Conservation (phyloP, 352 stramenopile species). For the Pythium dissimile region DNA sequence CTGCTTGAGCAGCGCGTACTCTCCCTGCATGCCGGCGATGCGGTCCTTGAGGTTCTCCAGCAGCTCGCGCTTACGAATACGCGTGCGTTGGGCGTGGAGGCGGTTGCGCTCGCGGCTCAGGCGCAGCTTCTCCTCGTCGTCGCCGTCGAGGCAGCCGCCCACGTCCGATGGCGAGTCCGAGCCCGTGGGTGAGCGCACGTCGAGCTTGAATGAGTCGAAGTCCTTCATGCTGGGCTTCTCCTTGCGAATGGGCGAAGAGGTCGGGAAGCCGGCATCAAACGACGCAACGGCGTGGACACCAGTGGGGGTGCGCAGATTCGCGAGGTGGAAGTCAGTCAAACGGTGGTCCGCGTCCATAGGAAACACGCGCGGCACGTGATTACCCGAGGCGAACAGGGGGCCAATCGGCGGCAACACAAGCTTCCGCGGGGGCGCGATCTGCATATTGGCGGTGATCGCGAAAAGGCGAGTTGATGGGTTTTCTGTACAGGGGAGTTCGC, state of each 20-base stretch:
- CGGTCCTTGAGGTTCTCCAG: conserved; percentile 72
- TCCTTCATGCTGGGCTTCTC: conserved; percentile 27
- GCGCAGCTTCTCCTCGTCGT: conserved; percentile 64
- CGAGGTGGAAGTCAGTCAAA: conserved; percentile 31
- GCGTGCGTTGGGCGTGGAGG: conserved; percentile 67
- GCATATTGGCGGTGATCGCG: conserved; percentile 25
- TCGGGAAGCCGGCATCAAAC: conserved; percentile 34
- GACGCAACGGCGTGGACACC: conserved; percentile 35
- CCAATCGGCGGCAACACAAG: conserved; percentile 58
- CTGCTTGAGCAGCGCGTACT: conserved; percentile 65
- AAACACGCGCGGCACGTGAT: conserved; percentile 5
- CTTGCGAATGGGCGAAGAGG: conserved; percentile 66
- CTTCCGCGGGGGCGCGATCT: conserved; percentile 27
- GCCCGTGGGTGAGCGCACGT: conserved; percentile 25
- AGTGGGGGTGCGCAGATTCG: conserved; percentile 50
- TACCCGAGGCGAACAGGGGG: conserved; percentile 42
- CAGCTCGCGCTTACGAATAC: conserved; percentile 73
- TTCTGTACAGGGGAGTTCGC: not conserved
- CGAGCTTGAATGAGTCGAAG: conserved; percentile 34
- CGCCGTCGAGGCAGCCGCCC: not conserved
- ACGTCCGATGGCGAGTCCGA: conserved; percentile 33
- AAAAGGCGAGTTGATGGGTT: not conserved
- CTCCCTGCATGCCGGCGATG: conserved; percentile 53
- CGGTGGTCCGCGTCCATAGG: conserved; percentile 25
- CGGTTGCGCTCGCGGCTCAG: conserved; percentile 75